phyloP scores from a whole-genome alignment of 495 filamentous ascomycete species.

The Talaromyces adpressus region DNA sequence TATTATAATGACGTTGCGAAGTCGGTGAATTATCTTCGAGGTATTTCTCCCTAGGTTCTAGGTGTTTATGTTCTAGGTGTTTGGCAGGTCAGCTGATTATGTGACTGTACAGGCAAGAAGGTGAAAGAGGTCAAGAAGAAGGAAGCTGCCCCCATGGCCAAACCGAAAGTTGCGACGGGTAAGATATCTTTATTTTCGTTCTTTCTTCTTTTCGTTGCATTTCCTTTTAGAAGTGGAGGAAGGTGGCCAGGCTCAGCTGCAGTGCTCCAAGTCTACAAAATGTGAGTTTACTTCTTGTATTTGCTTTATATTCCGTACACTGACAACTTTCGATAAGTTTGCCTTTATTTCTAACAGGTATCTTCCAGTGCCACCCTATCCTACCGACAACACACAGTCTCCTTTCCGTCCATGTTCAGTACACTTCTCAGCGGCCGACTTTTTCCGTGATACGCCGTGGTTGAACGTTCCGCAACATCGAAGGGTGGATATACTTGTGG shows the following conservation, averaged over 20 bases:
- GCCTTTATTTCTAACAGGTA: slow-evolving; percentile 36
- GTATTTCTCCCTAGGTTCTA: slow-evolving; percentile 31
- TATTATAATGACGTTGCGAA: slow-evolving; percentile 93
- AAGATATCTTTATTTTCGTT: slow-evolving; percentile 30
- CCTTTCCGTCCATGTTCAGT: slow-evolving; percentile 15
- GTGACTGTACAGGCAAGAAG: slow-evolving; percentile 29
- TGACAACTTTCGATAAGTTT: slow-evolving; percentile 28
- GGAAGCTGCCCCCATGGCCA: slow-evolving; percentile 25
- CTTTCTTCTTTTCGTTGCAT: slow-evolving; percentile 8
- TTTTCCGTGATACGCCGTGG: slow-evolving; percentile 87
- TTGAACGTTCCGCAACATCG: slow-evolving; percentile 65
- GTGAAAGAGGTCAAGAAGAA: slow-evolving; percentile 35
- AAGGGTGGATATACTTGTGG: slow-evolving; percentile 57
- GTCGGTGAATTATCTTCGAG: slow-evolving; percentile 67
- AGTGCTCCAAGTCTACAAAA: neutral
- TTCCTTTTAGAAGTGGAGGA: neutral
- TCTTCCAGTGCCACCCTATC: slow-evolving; percentile 31
- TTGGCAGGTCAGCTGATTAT: slow-evolving; percentile 9
- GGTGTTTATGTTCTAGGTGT: neutral
- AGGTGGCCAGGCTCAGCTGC: slow-evolving; percentile 29
- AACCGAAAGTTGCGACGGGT: slow-evolving; percentile 37
- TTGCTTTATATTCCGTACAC: slow-evolving; percentile 19
- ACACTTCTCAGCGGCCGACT: slow-evolving; percentile 43
- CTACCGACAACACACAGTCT: slow-evolving; percentile 11
- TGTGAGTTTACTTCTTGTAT: slow-evolving; percentile 6